Evolutionary conservation across 1,284 basidiomycete genomes (phyloP), one percentile per base, ranked within the genome.

Genomic region (Hymenochaete sp.): DNA sequence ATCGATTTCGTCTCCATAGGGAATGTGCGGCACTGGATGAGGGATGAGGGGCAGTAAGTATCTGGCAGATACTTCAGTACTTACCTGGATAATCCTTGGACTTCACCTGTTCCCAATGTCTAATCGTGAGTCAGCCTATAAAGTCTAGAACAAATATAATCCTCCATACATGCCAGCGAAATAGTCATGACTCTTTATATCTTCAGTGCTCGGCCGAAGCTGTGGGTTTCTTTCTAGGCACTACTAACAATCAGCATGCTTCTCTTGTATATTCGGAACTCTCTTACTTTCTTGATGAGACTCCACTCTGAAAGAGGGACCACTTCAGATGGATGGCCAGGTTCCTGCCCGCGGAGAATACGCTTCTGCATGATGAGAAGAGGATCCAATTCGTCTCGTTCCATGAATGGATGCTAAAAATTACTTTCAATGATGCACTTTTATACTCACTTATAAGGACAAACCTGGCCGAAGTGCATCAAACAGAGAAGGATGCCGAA

Each of bases 401-500:
- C 52, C 32, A 60, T 48, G 41, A 62, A 66, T 1, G 66, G 65
- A 55, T 68, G 65, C 71, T 72, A 48, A 13, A 9, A 13, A 9
- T 22, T 11, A 7, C 28, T 31, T 14, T 31, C 28, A 16, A 39
- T 13, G 14, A 31, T 13, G 11, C 47, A 18, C 22, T 50, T 19
- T 26, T 10, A 24, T 36, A 35, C n/a, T 21, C 46, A 21, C 31
- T 24, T 22, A 41, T 39, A 14, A 16, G 44, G 13, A 35, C 32
- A 8, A 6, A 80, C 79, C 56, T 63, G 66, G 22, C 78, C 79
- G 16, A 70, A 70, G 36, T 77, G 62, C 68, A 88, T 78, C 57
- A 82, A 85, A 55, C 78, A 79, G 10, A 91, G 58, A 55, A 91
- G 67, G 54, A 82, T 72, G 1, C 88, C 89, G 48, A 90, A 78